Evolutionary conservation across 1,284 basidiomycete species (phyloP).

Genomic region (Hymenochaete sp.): DNA sequence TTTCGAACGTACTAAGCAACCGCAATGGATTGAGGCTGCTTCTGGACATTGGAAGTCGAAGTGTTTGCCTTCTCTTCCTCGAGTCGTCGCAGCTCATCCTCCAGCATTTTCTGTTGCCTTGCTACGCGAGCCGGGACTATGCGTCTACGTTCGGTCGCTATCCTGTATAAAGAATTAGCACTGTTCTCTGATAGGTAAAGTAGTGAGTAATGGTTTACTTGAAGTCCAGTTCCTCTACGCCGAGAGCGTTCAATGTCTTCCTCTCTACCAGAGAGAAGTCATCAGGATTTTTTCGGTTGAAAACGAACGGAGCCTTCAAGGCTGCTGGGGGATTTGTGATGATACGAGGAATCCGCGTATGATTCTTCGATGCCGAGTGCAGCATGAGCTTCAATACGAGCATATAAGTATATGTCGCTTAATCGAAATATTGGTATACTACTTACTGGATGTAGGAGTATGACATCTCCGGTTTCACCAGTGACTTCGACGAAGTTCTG

Average conservation of each 20-base stretch:
- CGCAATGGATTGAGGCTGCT: slow-evolving; percentile 22
- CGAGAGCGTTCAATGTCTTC: slow-evolving; percentile 47
- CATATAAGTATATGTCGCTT: no score
- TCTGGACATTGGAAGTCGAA: no score
- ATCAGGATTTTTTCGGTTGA: slow-evolving; percentile 35
- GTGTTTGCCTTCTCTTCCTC: slow-evolving; percentile 19
- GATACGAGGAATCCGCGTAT: slow-evolving; percentile 41
- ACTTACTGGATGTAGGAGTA: slow-evolving; percentile 44
- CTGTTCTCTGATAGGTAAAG: background rate
- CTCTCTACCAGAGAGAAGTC: slow-evolving; percentile 43
- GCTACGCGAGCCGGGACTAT: slow-evolving; percentile 14
- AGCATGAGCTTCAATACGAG: slow-evolving; percentile 53
- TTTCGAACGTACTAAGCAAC: slow-evolving; percentile 24
- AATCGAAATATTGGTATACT: no score
- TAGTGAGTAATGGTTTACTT: slow-evolving; percentile 15
- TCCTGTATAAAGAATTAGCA: slow-evolving; percentile 1
- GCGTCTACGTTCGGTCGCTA: slow-evolving; percentile 13
- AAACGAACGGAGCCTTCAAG: slow-evolving; percentile 45
- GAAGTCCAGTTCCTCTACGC: slow-evolving; percentile 38
- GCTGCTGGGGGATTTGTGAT: slow-evolving; percentile 56
- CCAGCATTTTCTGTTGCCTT: slow-evolving; percentile 26
- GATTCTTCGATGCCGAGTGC: slow-evolving; percentile 55
- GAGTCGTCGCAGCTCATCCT: slow-evolving; percentile 28
- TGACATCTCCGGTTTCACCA: slow-evolving; percentile 49
- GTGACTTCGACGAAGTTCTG: slow-evolving; percentile 48